phyloP scores from a whole-genome alignment of 805 yeast species.

The Metschnikowia peoriensis region DNA sequence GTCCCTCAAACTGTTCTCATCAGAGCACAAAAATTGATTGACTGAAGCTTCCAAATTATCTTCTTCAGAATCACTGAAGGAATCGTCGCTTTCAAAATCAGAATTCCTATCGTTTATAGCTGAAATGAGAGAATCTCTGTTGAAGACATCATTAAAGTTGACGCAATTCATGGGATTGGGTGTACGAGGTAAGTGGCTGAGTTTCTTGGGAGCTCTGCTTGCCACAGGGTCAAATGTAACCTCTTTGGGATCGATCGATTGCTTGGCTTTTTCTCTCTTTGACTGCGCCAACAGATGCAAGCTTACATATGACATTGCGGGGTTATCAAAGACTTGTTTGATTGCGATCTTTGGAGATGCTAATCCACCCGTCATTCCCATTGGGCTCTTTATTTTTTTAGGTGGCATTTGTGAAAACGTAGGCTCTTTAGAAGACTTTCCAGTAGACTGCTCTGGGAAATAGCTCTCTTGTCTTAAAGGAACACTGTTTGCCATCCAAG shows the following conservation, averaged over 20 bases:
- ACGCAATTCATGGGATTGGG: slow-evolving; percentile 35
- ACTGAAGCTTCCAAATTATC: slow-evolving; percentile 11
- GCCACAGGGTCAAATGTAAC: slow-evolving; percentile 23
- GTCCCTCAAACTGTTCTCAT: slow-evolving; percentile 21
- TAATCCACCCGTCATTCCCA: slow-evolving; percentile 13
- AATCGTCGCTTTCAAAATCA: slow-evolving; percentile 16
- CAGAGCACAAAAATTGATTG: slow-evolving; percentile 10
- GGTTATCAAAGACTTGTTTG: slow-evolving; percentile 42
- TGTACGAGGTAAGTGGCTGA: slow-evolving; percentile 37
- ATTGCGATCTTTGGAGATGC: slow-evolving; percentile 29
- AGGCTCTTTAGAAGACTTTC: not conserved
- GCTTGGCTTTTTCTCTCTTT: slow-evolving; percentile 12
- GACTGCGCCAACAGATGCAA: slow-evolving; percentile 16
- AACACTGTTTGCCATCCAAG: slow-evolving; percentile 53
- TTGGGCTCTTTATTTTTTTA: slow-evolving; percentile 9
- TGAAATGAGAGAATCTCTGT: not conserved
- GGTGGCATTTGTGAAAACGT: slow-evolving; percentile 1
- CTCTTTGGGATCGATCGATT: slow-evolving; percentile 10
- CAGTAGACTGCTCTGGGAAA: slow-evolving; percentile 12
- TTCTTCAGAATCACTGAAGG: slow-evolving; percentile 12
- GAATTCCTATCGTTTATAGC: slow-evolving; percentile 9
- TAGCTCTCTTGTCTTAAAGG: slow-evolving; percentile 15
- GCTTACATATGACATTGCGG: slow-evolving; percentile 35
- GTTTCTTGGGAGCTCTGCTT: slow-evolving; percentile 6
- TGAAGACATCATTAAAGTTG: slow-evolving; percentile 33